Evolutionary conservation across 805 yeast genomes (phyloP), one percentile per base, ranked within the genome.

Genomic region (Metschnikowia continentalis): DNA sequence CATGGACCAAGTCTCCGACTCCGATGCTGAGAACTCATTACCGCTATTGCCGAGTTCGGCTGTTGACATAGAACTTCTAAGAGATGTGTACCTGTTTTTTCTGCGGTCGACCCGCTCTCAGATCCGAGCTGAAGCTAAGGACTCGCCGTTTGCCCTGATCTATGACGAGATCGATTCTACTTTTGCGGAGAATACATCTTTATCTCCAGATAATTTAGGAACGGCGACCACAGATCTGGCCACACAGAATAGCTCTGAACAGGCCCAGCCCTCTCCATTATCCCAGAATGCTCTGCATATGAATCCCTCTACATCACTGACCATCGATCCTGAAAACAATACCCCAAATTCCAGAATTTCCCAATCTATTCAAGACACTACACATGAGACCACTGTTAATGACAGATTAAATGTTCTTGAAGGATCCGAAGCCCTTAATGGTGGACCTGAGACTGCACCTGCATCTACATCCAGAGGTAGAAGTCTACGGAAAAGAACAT

Each of bases 401-500:
- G 20, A 8, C 10, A 14, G 17, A 30, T 33, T n/a, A 6, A 33
- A 42, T 19, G n/a, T 26, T 26, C 8, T 23, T 23, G 8, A 23
- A 23, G 30, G 30, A 26, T 26, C 30, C 11, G 30, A 26, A 26
- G 30, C 30, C 30, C 11, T 26, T 26, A 26, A 26, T 26, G 30
- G 11, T 26, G 30, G 4, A 26, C 30, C 30, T 26, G 30, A 26
- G 30, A 26, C 26, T 6, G 19, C 13, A n/a, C 4, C 15, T 10
- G 37, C 19, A 5, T 19, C 38, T 20, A 6, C 38, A 14, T 22
- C 15, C 35, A 44, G 42, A 10, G 20, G 46, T 14, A 32, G 76
- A 47, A 67, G 74, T 26, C 58, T 71, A 14, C 56, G 78, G 3
- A 70, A 72, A 54, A 59, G 78, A 26, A 74, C 69, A 23, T 74